Evolutionary conservation across 2,329 filamentous ascomycete genomes (phyloP).

Genomic region (Aspergillus arachidicola): DNA sequence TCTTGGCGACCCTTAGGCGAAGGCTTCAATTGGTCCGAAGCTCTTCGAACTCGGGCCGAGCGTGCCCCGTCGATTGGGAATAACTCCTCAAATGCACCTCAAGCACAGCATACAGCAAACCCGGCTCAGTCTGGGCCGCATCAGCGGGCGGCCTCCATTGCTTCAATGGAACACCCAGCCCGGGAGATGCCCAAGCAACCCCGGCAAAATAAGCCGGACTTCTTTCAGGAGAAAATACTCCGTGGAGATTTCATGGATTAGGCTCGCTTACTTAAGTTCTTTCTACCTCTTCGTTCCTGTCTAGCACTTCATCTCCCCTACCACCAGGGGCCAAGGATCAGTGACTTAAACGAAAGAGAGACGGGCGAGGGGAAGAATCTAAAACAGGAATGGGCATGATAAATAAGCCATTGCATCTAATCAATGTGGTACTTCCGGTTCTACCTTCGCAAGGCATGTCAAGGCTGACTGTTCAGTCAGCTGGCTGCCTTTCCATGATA

Average conservation of each 20-base stretch:
- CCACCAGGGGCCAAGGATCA: not conserved
- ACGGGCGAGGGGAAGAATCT: not conserved
- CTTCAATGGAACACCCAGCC: constrained; percentile 60
- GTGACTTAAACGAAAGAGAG: not conserved
- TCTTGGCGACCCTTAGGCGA: constrained; percentile 67
- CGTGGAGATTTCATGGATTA: constrained; percentile 99
- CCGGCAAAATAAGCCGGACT: constrained; percentile 74
- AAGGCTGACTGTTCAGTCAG: not conserved
- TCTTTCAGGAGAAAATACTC: constrained; percentile 94
- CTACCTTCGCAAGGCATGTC: not conserved
- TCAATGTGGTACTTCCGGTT: not conserved
- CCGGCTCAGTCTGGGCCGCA: constrained; percentile 50
- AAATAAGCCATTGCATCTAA: constrained; percentile 50
- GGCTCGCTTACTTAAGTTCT: not conserved
- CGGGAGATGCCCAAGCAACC: constrained; percentile 50
- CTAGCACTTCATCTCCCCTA: constrained; percentile 2
- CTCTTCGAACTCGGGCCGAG: constrained; percentile 88
- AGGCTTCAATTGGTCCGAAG: constrained; percentile 96
- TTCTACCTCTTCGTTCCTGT: constrained; percentile 4
- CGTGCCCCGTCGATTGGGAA: constrained; percentile 60
- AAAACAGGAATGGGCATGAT: constrained; percentile 70
- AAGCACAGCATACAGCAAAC: constrained; percentile 43
- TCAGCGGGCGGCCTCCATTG: constrained; percentile 46
- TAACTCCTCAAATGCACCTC: constrained; percentile 30
- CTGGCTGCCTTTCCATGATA: not conserved